Percentiles rank a stretch among this genome's conserved stretches.
These are phyloP conservation scores for Coriolopsis trogii DNA, from an alignment of 1,284 basidiomycete genomes.

Conservation along the genomic window DNA sequence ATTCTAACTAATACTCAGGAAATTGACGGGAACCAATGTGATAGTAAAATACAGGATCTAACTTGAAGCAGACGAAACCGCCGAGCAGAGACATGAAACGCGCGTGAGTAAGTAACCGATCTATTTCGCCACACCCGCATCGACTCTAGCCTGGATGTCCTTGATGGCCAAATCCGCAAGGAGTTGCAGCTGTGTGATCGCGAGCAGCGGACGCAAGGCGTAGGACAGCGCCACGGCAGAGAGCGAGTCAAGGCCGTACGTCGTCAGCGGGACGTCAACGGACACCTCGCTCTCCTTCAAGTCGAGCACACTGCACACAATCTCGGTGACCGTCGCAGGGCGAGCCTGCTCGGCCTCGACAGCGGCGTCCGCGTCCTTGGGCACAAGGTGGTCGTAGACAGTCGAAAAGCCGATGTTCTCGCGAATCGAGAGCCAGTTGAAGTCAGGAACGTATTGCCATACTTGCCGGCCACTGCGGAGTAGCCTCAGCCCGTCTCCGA, in stretches of 20 bases:
- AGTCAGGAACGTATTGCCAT: slow-evolving; percentile 35
- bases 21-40: too few relatives aligned
- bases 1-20: too few relatives aligned
- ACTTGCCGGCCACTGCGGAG: slow-evolving; percentile 24
- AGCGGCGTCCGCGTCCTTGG: slow-evolving; percentile 1
- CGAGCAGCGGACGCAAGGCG: slow-evolving; percentile 33
- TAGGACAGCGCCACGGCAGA: slow-evolving; percentile 40
- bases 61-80: too few relatives aligned
- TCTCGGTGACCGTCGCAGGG: neutral
- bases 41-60: too few relatives aligned
- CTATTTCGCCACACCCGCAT: neutral
- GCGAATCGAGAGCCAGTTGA: slow-evolving; percentile 34
- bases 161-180: slow-evolving; percentile 35
- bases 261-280: slow-evolving; percentile 41
- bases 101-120: too few relatives aligned
- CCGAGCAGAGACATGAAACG: too few relatives aligned
- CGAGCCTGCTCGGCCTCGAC: neutral
- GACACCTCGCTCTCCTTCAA: slow-evolving; percentile 38
- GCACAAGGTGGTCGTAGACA: slow-evolving; percentile 29
- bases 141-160: slow-evolving; percentile 12
- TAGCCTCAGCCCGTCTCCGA: slow-evolving; percentile 33
- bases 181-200: slow-evolving; percentile 41
- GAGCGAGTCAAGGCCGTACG: slow-evolving; percentile 46
- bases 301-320: slow-evolving; percentile 33
- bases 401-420: slow-evolving; percentile 28